Base-by-base conservation (phyloP, 129 eudicot species). In the Artemisia annua region DNA sequence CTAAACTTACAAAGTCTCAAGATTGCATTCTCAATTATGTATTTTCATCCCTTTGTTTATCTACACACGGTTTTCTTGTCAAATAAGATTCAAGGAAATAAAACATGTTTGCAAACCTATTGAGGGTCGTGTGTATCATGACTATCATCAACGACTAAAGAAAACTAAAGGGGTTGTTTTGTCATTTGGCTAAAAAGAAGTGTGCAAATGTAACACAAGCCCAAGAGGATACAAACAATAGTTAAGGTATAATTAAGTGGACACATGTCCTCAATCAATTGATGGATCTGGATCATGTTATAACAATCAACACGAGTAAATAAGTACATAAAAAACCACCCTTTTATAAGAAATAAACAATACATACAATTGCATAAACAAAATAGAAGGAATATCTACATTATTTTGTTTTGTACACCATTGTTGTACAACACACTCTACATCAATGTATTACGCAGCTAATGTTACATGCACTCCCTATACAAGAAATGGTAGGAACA, bases 261-360 rank as follows among this genome's bases (percentile, higher is more conserved):
- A 55, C 80, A 75, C 60, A 59, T 26, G 79, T 44, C 66, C 3
- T 24, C 18, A 56, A 14, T 2, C 28, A 44, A 67, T 75, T 67
- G 74, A 56, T 67, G 67, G 80, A 75, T 75, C 74, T 46, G 39
- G 74, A 75, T 75, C 80, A 67, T 44, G 56, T 44, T 56, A 60
- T 20, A 22, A 75, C 46, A 55, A 65, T 4, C 15, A 43, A 15
- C 51, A 44, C 3, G 73, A 54, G 72, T 35, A 35, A 35, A 19
- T 15, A 43, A 43, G 20, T 48, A 10, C 9, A 13, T 28, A 73
- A 67, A 26, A 50, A 18, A 48, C 8, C 2, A 22, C 15, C 13
- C 39, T 48, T n/a, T n/a, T 43, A 8, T 0, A 39, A 16, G 6
- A 10, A 3, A 22, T 3, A 3, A 30, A 62, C 48, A 62, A 35